Base-by-base conservation (phyloP, 805 yeast genomes). In the Danielia oregonensis region DNA sequence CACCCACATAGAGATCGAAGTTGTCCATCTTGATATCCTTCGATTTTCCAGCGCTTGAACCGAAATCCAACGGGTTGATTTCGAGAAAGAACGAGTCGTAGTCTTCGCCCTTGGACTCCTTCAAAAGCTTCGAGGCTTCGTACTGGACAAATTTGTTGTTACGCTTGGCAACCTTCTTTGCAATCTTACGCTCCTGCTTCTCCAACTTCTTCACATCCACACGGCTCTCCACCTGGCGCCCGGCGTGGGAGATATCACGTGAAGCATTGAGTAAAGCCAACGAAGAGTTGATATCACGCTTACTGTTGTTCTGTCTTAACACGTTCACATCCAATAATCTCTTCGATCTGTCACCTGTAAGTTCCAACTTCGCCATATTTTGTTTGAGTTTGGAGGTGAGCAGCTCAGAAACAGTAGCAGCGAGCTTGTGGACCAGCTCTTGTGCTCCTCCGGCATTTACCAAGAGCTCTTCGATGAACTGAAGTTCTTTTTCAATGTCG, bases 141-240 rank as follows among this genome's bases (percentile, higher is more conserved):
- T 87, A 87, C 54, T 86, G 57, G 48, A 86, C 95, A 55, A 85
- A 84, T 55, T 81, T 78, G 58, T 86, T 86, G 55, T 78, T 77
- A 48, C 88, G 75, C 69, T 91, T 91, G 26, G 96, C 97, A 42
- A 93, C 91, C 66, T 93, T 93, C 56, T 94, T 91, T 15, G 96
- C 97, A 57, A 93, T 89, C 70, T 93, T 93, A 53, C 88, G 79
- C 68, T 93, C 99, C 38, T 96, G 98, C 62, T 91, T 93, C 57
- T 89, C 96, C 52, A 93, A 78, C 63, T 93, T 93, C 79, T 88
- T 89, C 72, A 84, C 84, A 61, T 93, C 98, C 27, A 93, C 99
- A 54, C 94, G 78, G 29, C 94, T 81, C 60, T 93, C 97, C 68
- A 88, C 83, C 48, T 82, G 79, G 62, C 96, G 77, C 37, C 96